These are phyloP conservation scores for Euphorbia schlechtendalii DNA, from an alignment of 441 rosid species.

Conservation along the genomic window DNA sequence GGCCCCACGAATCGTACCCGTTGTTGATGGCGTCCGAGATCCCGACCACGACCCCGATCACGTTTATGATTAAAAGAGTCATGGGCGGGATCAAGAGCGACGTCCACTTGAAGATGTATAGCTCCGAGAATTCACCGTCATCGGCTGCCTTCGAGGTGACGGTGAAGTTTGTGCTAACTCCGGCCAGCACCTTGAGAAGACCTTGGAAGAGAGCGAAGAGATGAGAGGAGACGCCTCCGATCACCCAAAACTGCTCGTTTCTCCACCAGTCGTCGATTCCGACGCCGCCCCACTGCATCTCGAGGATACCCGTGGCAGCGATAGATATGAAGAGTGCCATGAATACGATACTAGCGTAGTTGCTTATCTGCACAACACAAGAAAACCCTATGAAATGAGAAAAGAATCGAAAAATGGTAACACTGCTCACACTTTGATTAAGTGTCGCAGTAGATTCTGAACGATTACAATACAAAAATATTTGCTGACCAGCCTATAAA, in stretches of 20 bases:
- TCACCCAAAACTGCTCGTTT: conserved; percentile 99
- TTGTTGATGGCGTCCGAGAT: conserved; percentile 85
- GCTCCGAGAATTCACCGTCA: conserved; percentile 88
- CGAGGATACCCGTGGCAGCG: conserved; percentile 82
- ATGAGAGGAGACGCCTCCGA: conserved; percentile 89
- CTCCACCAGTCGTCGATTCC: conserved; percentile 99
- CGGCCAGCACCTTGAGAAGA: conserved; percentile 90
- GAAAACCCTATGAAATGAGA: neutral
- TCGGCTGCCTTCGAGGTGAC: conserved; percentile 96
- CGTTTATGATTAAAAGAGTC: conserved; percentile 68
- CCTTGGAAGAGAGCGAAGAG: conserved; percentile 95
- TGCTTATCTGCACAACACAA: conserved; percentile 66
- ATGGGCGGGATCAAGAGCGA: conserved; percentile 75
- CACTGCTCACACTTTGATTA: neutral
- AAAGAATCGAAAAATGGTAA: too few species aligned
- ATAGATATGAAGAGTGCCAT: conserved; percentile 86
- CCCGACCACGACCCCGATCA: conserved; percentile 79
- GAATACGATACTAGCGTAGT: conserved; percentile 80
- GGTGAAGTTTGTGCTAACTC: conserved; percentile 85
- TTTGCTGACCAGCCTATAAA: neutral
- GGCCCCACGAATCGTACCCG: conserved; percentile 98
- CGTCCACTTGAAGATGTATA: conserved; percentile 94
- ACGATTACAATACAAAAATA: neutral
- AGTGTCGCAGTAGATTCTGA: neutral
- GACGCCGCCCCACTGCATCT: conserved; percentile 98